Percentiles rank a stretch among this genome's conserved stretches.
phyloP scores from a whole-genome alignment of 108 stramenopile species.

The Nitzschia sp. region DNA sequence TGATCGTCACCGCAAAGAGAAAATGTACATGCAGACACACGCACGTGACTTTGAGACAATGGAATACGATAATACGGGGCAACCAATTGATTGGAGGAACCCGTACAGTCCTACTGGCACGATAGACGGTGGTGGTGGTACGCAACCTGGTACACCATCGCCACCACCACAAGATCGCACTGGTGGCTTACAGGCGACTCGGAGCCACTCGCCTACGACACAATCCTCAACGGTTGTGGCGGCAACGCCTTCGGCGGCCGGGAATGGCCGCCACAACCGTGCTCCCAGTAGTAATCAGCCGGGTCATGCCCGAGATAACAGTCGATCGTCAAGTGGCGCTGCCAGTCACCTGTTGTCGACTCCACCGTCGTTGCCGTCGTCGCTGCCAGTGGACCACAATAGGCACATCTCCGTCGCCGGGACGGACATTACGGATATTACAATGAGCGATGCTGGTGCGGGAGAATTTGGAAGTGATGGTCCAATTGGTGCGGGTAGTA shows the following conservation, averaged over 20 bases:
- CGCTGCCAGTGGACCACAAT: background rate
- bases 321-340: background rate
- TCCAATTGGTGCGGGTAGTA: background rate
- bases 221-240: background rate
- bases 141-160: background rate
- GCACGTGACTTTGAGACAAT: constrained; percentile 6
- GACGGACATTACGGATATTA: constrained; percentile 11
- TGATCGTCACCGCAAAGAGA: constrained; percentile 22
- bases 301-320: background rate
- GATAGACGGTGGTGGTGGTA: background rate
- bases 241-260: background rate
- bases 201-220: background rate
- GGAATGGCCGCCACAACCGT: background rate
- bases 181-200: background rate
- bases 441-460: background rate
- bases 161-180: background rate
- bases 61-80: background rate
- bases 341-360: background rate
- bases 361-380: background rate
- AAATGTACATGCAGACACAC: background rate
- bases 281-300: background rate
- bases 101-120: background rate
- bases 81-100: constrained; percentile 6
- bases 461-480: constrained; percentile 20
- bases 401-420: constrained; percentile 1